Base-by-base conservation (phyloP, 1,284 basidiomycete genomes). In the Athelia sp. region DNA sequence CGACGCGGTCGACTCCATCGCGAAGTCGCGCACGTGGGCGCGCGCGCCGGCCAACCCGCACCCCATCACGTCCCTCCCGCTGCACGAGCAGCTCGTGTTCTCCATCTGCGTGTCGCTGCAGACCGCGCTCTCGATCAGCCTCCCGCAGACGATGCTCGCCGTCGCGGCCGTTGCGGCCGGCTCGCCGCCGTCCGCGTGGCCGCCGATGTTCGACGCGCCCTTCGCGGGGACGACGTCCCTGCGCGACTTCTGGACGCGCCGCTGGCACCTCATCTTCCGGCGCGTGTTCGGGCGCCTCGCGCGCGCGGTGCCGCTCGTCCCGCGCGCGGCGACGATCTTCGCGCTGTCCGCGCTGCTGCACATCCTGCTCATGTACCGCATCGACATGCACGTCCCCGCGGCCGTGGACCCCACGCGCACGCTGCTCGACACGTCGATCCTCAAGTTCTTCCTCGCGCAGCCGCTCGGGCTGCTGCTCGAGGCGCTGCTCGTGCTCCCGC, bases 221-320 rank as follows among this genome's bases (percentile, higher is more conserved):
- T 59, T 58, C 45, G 38, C 29, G 8, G 36, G 52, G 8, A 46
- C 40, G 17, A 13, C 26, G 26, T 61, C 61, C 2, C 47, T 63
- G n/a, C 40, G 36, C n/a, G 55, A 58, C 11, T 55, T 63, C 36
- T 63, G 61, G 61, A 42, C 54, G 10, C 46, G 52, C 9, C 47
- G 54, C 18, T 63, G 61, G 61, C 61, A 63, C 45, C 32, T 46
- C 43, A 49, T 58, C 32, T 59, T 60, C 43, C 54, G 58, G 2
- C 52, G 52, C 29, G 46, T 50, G 9, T 59, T 60, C 36, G 35
- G 48, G 13, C 54, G 53, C n/a, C 43, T 56, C 23, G 47, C 54
- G 14, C n/a, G 43, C 26, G 26, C 26, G 26, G 26, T 29, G 6
- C 26, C 26, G 26, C 22, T 53, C 14, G 35, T 47, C 29, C 42